Conservation (phyloP, 805 yeast genomes). For the Candida lessepsii region DNA sequence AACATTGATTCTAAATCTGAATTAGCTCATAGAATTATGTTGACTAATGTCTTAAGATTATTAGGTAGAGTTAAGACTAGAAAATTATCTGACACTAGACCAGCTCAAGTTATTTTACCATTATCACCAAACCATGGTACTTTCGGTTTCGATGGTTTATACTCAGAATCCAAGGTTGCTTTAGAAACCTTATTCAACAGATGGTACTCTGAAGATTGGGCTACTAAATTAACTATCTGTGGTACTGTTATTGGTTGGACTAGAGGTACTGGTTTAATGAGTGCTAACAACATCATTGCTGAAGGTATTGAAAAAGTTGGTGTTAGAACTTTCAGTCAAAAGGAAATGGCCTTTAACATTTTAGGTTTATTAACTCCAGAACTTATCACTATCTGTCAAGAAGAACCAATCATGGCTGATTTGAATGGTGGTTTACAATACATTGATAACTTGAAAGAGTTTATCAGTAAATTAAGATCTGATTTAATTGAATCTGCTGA, state of each 20-base stretch:
- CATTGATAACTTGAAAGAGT: conserved; percentile 86
- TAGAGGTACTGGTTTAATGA: conserved; percentile 99
- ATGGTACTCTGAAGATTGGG: conserved; percentile 99
- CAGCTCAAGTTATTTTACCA: conserved; percentile 96
- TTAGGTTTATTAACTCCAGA: conserved; percentile 90
- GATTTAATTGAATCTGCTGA: conserved; percentile 81
- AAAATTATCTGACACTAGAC: conserved; percentile 88
- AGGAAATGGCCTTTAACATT: conserved; percentile 98
- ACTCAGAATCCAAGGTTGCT: conserved; percentile 95
- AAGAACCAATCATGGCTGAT: conserved; percentile 94
- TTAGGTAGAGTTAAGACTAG: conserved; percentile 87
- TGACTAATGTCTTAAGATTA: conserved; percentile 89
- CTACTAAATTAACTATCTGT: conserved; percentile 86
- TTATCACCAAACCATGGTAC: conserved; percentile 99
- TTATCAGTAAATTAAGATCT: conserved; percentile 75
- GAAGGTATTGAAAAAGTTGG: conserved; percentile 95
- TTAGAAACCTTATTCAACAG: conserved; percentile 96
- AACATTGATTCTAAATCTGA: conserved; percentile 92
- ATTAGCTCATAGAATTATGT: conserved; percentile 97
- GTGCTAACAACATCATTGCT: conserved; percentile 94
- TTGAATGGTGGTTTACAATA: conserved; percentile 98
- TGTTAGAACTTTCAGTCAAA: conserved; percentile 96
- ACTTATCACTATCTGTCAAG: conserved; percentile 83
- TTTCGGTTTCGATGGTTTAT: conserved; percentile 96
- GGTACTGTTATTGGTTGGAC: conserved; percentile 99